A percentile compares a stretch with the other conserved stretches of the same genome.
These are phyloP conservation scores for Aspergillus niger DNA, from an alignment of 2,329 filamentous ascomycete species.

Conservation along the genomic window DNA sequence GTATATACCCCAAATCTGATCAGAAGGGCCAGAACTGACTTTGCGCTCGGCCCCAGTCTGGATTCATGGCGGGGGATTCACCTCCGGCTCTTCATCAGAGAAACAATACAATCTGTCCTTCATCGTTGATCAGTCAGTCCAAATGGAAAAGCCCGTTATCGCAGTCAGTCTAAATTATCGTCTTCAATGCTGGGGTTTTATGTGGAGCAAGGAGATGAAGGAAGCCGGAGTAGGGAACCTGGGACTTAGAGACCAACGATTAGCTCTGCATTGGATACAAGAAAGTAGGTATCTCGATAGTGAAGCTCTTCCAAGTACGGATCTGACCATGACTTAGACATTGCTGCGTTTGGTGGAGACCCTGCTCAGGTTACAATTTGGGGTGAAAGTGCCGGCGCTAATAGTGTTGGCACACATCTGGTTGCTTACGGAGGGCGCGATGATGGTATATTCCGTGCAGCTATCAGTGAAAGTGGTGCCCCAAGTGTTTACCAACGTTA, in stretches of 20 bases:
- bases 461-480: conserved; percentile 22
- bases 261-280: conserved; percentile 15
- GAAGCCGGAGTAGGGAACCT: conserved; percentile 30
- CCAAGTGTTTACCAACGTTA: conserved; percentile 1
- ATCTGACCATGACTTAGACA: too few species aligned
- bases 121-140: conserved; percentile 56
- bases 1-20: too few species aligned
- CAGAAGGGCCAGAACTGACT: too few species aligned
- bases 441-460: conserved; percentile 26
- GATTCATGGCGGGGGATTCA: conserved; percentile 43
- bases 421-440: conserved; percentile 27
- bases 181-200: conserved; percentile 52
- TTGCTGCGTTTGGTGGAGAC: conserved; percentile 7
- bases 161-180: conserved; percentile 56
- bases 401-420: conserved; percentile 21
- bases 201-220: conserved; percentile 39
- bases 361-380: conserved; percentile 17
- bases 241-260: conserved; percentile 39
- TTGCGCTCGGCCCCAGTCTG: conserved; percentile 9
- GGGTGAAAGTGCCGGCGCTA: conserved; percentile 20
- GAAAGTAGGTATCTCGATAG: not conserved
- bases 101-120: conserved; percentile 59
- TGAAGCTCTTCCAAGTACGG: too few species aligned
- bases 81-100: conserved; percentile 36
- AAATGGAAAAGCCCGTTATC: conserved; percentile 52